A percentile compares a stretch with the other conserved stretches of the same genome.
phyloP scores from a whole-genome alignment of 768 basidiomycete genomes.

The Gelatoporia subvermispora region DNA sequence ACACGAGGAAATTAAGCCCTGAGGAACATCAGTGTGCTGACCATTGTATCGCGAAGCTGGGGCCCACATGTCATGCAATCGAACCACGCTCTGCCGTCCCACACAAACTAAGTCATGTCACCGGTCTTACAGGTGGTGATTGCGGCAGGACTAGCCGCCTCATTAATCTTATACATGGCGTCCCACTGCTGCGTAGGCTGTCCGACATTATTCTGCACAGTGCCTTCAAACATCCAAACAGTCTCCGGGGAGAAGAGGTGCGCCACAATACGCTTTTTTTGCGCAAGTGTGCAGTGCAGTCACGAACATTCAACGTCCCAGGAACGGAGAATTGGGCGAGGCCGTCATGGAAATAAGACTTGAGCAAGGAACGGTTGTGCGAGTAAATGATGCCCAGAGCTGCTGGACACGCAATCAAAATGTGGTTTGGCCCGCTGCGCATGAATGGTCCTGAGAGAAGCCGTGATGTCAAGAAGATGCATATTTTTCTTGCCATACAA shows the following conservation, averaged over 20 bases:
- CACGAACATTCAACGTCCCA: conserved; percentile 58
- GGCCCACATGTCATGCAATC: conserved; percentile 65
- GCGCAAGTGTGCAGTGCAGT: conserved; percentile 68
- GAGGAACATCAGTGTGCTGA: too few relatives aligned
- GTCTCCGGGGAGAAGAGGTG: conserved; percentile 73
- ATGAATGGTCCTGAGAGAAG: conserved; percentile 27
- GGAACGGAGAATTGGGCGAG: conserved; percentile 26
- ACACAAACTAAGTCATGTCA: not conserved
- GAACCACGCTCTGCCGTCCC: conserved; percentile 56
- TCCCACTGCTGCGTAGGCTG: conserved; percentile 71
- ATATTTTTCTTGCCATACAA: not conserved
- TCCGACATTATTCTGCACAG: conserved; percentile 54
- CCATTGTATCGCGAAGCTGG: not conserved
- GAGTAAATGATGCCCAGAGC: conserved; percentile 39
- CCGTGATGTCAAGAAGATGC: not conserved
- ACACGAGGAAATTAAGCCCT: conserved; percentile 53
- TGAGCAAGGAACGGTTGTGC: conserved; percentile 35
- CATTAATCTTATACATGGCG: conserved; percentile 44
- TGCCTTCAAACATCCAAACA: conserved; percentile 74
- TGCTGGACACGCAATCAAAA: conserved; percentile 37
- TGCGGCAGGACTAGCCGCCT: conserved; percentile 33
- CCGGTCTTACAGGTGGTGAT: not conserved
- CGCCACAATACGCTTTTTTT: conserved; percentile 83
- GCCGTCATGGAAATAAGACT: conserved; percentile 35
- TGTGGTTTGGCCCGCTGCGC: conserved; percentile 35